Evolutionary conservation across 2,329 filamentous ascomycete genomes (phyloP).

Genomic region (Pseudocercospora macadamiae): DNA sequence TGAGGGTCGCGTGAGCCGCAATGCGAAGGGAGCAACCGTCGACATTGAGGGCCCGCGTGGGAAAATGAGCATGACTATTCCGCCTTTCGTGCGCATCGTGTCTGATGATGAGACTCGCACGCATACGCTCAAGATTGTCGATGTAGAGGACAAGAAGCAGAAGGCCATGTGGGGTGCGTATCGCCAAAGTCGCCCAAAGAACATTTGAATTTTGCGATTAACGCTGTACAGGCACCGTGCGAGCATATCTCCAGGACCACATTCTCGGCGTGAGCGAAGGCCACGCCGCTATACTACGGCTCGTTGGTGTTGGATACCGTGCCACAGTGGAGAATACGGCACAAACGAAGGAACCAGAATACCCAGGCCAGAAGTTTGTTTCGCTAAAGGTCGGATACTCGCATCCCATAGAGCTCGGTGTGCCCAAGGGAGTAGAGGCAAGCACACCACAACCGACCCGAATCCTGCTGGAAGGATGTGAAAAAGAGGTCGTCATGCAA

Average conservation of each 20-base stretch:
- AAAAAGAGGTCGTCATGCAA: slow-evolving; percentile 84
- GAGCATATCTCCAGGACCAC: slow-evolving; percentile 86
- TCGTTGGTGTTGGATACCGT: slow-evolving; percentile 95
- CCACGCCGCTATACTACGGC: slow-evolving; percentile 86
- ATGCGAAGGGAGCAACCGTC: slow-evolving; percentile 65
- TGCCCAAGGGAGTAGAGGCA: slow-evolving; percentile 81
- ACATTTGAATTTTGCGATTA: background rate
- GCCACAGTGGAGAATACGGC: slow-evolving; percentile 80
- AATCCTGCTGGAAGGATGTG: slow-evolving; percentile 83
- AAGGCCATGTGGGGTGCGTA: slow-evolving; percentile 91
- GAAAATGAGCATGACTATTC: slow-evolving; percentile 76
- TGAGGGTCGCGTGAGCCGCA: slow-evolving; percentile 58
- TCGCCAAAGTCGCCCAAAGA: background rate
- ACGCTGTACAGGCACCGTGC: slow-evolving; percentile 70
- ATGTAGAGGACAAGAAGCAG: slow-evolving; percentile 72
- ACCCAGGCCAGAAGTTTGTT: slow-evolving; percentile 83
- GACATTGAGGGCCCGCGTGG: slow-evolving; percentile 82
- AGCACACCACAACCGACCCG: slow-evolving; percentile 88
- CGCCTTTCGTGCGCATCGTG: slow-evolving; percentile 73
- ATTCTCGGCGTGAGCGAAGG: slow-evolving; percentile 95
- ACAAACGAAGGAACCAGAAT: slow-evolving; percentile 67
- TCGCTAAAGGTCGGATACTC: slow-evolving; percentile 95
- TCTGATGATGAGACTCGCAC: slow-evolving; percentile 67
- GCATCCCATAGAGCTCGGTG: slow-evolving; percentile 86
- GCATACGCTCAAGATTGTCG: slow-evolving; percentile 69